phyloP scores from a whole-genome alignment of 106 monocot genomes.

The Cymbidium sinense region DNA sequence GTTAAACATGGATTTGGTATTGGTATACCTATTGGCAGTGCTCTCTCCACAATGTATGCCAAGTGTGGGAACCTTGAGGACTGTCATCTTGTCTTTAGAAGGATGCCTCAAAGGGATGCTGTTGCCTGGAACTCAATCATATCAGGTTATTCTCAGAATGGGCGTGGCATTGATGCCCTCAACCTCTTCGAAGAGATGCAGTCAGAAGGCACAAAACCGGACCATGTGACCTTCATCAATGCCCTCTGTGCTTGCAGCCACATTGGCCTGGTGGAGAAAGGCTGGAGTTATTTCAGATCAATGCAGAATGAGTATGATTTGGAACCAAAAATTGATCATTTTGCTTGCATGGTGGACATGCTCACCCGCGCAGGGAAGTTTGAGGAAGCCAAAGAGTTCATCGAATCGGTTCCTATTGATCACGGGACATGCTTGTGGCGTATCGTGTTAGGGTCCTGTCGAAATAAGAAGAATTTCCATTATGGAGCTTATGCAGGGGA shows the following conservation, averaged over 20 bases:
- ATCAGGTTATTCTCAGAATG: constrained; percentile 68
- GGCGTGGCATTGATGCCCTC: constrained; percentile 36
- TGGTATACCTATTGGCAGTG: constrained; percentile 48
- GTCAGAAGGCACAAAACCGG: constrained; percentile 27
- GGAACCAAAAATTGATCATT: constrained; percentile 48
- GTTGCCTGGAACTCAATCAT: constrained; percentile 75
- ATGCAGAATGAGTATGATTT: constrained; percentile 42
- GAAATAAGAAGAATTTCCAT: constrained; percentile 24
- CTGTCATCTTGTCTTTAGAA: constrained; percentile 38
- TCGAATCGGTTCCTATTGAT: constrained; percentile 42
- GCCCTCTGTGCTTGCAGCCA: constrained; percentile 58
- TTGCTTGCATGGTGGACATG: constrained; percentile 71
- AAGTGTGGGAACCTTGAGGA: constrained; percentile 57
- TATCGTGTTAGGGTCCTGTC: constrained; percentile 60
- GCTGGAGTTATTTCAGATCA: constrained; percentile 50
- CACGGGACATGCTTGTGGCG: constrained; percentile 55
- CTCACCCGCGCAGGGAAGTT: constrained; percentile 48
- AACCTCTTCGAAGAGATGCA: constrained; percentile 60
- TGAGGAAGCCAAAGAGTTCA: constrained; percentile 43
- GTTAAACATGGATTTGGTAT: constrained; percentile 50
- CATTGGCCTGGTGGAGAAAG: constrained; percentile 62
- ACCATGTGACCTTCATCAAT: constrained; percentile 58
- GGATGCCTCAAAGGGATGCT: constrained; percentile 43
- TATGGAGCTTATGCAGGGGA: constrained; percentile 69
- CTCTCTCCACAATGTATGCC: constrained; percentile 58